These are phyloP conservation scores for Arabidopsis suecica DNA, from an alignment of 345 rosid species.

Conservation along the genomic window DNA sequence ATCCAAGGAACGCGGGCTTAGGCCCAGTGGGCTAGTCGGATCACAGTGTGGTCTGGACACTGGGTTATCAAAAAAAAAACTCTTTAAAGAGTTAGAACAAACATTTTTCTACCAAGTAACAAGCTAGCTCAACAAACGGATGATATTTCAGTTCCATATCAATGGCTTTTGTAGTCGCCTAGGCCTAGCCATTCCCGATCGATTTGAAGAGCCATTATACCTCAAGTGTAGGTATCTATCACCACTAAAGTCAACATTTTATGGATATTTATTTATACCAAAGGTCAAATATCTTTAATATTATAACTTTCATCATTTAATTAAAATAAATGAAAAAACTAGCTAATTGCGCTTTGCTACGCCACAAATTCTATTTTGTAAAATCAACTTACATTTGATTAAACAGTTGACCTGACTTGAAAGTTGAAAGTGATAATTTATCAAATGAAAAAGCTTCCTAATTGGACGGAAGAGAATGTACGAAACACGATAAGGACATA, in stretches of 20 bases:
- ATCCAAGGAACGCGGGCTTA: too few species aligned
- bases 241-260: not conserved
- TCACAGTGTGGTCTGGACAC: too few species aligned
- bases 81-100: too few species aligned
- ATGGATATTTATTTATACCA: not conserved
- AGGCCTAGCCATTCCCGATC: too few species aligned
- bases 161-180: too few species aligned
- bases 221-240: too few species aligned
- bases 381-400: conserved; percentile 24
- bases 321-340: not conserved
- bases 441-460: not conserved
- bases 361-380: conserved; percentile 11
- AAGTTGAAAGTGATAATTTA: conserved; percentile 12
- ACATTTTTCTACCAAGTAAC: too few species aligned
- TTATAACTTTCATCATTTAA: not conserved
- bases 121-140: too few species aligned
- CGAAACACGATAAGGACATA: conserved; percentile 13
- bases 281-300: conserved; percentile 9
- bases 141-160: too few species aligned
- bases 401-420: conserved; percentile 29
- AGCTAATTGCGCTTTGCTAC: not conserved
- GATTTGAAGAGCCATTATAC: too few species aligned
- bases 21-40: too few species aligned
- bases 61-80: too few species aligned
- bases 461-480: conserved; percentile 17